Evolutionary conservation across 2,329 filamentous ascomycete genomes (phyloP).

Genomic region (Thyridium curvatum): DNA sequence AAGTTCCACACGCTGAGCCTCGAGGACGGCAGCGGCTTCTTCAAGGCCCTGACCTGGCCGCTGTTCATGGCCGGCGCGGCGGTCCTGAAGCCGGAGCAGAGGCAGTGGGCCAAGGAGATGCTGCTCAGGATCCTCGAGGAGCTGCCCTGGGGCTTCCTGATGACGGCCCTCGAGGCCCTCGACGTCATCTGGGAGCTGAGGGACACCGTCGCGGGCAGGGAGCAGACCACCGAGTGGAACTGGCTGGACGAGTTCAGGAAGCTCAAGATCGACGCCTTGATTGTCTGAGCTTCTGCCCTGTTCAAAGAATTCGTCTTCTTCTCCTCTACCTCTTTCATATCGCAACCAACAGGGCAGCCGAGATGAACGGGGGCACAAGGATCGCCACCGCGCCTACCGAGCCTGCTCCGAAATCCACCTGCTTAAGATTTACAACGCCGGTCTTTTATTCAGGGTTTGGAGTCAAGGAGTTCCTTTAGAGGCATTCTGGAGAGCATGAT

Average conservation of each 20-base stretch:
- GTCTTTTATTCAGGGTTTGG: too few relatives aligned
- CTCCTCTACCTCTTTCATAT: too few relatives aligned
- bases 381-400: too few relatives aligned
- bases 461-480: too few relatives aligned
- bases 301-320: too few relatives aligned
- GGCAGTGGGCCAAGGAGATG: constrained; percentile 42
- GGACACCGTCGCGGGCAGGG: constrained; percentile 18
- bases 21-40: constrained; percentile 40
- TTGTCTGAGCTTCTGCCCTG: constrained; percentile 18
- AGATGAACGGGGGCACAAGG: too few relatives aligned
- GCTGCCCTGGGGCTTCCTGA: constrained; percentile 41
- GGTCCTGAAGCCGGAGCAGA: constrained; percentile 30
- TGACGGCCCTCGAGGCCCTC: constrained; percentile 38
- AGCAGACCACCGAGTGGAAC: constrained; percentile 16
- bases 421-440: too few relatives aligned
- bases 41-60: constrained; percentile 52
- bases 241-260: constrained; percentile 39
- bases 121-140: constrained; percentile 15
- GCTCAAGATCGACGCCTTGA: constrained; percentile 33
- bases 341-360: too few relatives aligned
- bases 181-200: constrained; percentile 32
- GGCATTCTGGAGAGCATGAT: too few relatives aligned
- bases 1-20: constrained; percentile 40
- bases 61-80: constrained; percentile 51
- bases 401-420: too few relatives aligned